phyloP scores from a whole-genome alignment of 2,329 filamentous ascomycete genomes.

The Arthrobotrys sinensis region DNA sequence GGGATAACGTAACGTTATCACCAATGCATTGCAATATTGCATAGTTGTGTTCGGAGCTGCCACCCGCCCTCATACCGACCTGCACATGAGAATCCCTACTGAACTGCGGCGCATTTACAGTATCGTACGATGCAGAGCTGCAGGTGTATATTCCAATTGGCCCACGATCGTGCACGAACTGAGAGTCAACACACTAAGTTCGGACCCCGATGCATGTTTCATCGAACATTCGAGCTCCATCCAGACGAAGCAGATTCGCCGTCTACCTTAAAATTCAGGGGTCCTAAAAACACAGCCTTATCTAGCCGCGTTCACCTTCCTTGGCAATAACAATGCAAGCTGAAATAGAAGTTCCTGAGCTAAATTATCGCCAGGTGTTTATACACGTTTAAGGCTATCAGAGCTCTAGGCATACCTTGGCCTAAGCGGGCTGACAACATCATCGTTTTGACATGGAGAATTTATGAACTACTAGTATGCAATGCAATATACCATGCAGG shows the following conservation, averaged over 20 bases:
- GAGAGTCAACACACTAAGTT: too few species aligned
- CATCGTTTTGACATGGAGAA: slow-evolving; percentile 4
- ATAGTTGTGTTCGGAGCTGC: too few species aligned
- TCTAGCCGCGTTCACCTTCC: slow-evolving; percentile 4
- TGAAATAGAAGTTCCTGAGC: background rate
- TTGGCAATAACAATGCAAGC: background rate
- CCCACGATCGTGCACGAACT: too few species aligned
- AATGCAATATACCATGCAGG: slow-evolving; percentile 9
- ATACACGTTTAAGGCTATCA: slow-evolving; percentile 1
- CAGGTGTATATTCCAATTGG: too few species aligned
- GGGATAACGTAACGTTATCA: too few species aligned
- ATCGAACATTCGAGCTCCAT: background rate
- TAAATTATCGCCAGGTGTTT: background rate
- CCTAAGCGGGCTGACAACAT: slow-evolving; percentile 11
- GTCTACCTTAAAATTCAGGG: background rate
- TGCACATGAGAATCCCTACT: too few species aligned
- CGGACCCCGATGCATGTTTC: background rate
- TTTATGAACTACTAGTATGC: background rate
- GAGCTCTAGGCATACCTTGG: background rate
- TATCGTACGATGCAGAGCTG: too few species aligned
- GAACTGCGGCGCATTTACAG: too few species aligned
- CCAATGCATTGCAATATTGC: too few species aligned
- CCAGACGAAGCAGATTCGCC: background rate
- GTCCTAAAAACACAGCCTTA: background rate
- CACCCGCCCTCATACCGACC: too few species aligned